phyloP scores from a whole-genome alignment of 768 basidiomycete genomes.

The Leccinum pellstonianum region DNA sequence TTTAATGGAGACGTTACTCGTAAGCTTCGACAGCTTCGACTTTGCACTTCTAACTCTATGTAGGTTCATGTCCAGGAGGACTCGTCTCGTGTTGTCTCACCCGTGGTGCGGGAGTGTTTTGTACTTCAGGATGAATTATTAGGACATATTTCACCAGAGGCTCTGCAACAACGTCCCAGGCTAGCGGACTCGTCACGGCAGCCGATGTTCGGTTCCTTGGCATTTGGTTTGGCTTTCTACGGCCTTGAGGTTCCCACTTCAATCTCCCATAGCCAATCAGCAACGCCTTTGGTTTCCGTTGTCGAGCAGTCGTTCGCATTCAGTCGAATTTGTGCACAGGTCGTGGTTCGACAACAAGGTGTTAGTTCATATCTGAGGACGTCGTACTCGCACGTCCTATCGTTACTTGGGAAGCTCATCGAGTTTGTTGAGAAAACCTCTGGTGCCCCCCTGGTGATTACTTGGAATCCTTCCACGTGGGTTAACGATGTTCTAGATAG shows the following conservation, averaged over 20 bases:
- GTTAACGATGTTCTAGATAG: constrained; percentile 49
- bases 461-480: constrained; percentile 71
- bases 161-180: constrained; percentile 51
- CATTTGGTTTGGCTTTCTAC: constrained; percentile 65
- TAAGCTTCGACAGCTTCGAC: constrained; percentile 29
- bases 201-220: constrained; percentile 41
- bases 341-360: constrained; percentile 33
- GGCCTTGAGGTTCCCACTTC: constrained; percentile 38
- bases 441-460: constrained; percentile 35
- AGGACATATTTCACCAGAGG: constrained; percentile 47
- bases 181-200: constrained; percentile 38
- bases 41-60: constrained; percentile 5
- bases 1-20: constrained; percentile 62
- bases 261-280: constrained; percentile 25
- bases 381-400: constrained; percentile 51
- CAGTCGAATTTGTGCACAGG: constrained; percentile 44
- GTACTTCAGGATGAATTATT: constrained; percentile 55
- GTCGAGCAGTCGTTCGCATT: constrained; percentile 56
- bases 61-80: constrained; percentile 41
- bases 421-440: constrained; percentile 37
- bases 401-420: constrained; percentile 51
- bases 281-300: constrained; percentile 53
- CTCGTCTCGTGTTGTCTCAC: constrained; percentile 34
- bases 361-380: constrained; percentile 42
- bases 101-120: constrained; percentile 42